phyloP scores from a whole-genome alignment of 1,139 yeast species.

The Meyerozyma elateridarum region DNA sequence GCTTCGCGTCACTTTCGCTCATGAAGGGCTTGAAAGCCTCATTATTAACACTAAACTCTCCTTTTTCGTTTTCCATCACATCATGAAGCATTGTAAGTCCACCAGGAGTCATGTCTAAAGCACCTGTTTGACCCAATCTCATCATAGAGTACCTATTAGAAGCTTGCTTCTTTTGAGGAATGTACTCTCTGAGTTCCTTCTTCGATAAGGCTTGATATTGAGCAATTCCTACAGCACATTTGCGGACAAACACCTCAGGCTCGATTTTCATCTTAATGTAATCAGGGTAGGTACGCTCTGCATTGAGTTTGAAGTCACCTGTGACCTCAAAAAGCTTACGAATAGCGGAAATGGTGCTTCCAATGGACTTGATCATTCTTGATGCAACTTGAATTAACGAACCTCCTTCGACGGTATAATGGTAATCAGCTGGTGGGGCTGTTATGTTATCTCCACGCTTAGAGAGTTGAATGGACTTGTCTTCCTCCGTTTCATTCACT shows the following conservation, averaged over 20 bases:
- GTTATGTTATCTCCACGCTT: slow-evolving; percentile 6
- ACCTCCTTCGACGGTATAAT: slow-evolving; percentile 64
- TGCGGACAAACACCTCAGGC: slow-evolving; percentile 58
- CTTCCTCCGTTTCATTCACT: slow-evolving; percentile 34
- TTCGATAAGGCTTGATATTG: slow-evolving; percentile 35
- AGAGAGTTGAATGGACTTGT: slow-evolving; percentile 12
- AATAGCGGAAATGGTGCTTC: slow-evolving; percentile 44
- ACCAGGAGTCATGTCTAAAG: slow-evolving; percentile 49
- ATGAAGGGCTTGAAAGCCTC: slow-evolving; percentile 37
- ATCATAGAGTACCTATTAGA: slow-evolving; percentile 55
- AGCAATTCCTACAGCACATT: slow-evolving; percentile 60
- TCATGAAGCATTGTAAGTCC: slow-evolving; percentile 55
- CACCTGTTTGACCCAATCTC: slow-evolving; percentile 53
- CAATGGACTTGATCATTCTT: slow-evolving; percentile 57
- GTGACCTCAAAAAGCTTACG: slow-evolving; percentile 43
- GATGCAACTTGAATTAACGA: slow-evolving; percentile 58
- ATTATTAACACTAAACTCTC: slow-evolving; percentile 34
- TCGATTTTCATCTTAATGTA: slow-evolving; percentile 53
- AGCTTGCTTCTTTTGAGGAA: slow-evolving; percentile 12
- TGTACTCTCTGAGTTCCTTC: slow-evolving; percentile 17
- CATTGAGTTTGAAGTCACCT: slow-evolving; percentile 69
- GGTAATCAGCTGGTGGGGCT: slow-evolving; percentile 30
- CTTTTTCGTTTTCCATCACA: slow-evolving; percentile 39
- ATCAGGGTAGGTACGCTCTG: slow-evolving; percentile 69
- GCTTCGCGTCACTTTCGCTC: slow-evolving; percentile 12